Conservation (phyloP, 2,329 filamentous ascomycete species). For the Fusarium buharicum region DNA sequence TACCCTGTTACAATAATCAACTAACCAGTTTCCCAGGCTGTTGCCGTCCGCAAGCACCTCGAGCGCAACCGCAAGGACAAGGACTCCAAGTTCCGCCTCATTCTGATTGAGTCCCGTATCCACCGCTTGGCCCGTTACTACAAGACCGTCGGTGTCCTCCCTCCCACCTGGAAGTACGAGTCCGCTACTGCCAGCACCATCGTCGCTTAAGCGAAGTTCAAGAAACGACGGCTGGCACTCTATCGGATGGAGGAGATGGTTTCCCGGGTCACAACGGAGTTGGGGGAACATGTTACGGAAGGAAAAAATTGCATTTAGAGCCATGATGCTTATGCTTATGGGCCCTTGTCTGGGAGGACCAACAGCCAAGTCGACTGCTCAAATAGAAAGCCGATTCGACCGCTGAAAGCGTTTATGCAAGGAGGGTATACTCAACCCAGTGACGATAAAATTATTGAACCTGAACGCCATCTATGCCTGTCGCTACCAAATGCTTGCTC, state of each 20-base stretch:
- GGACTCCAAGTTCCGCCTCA: constrained; percentile 99
- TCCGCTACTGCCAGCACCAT: constrained; percentile 94
- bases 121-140: constrained; percentile 99
- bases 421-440: constrained; percentile 40
- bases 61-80: constrained; percentile 99
- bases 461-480: constrained; percentile 42
- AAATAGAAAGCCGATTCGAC: constrained; percentile 51
- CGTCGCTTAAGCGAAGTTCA: constrained; percentile 75
- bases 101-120: constrained; percentile 99
- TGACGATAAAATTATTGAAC: constrained; percentile 40
- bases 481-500: constrained; percentile 17
- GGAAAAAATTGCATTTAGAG: constrained; percentile 57
- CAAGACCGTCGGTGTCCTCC: constrained; percentile 88
- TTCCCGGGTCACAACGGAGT: constrained; percentile 56
- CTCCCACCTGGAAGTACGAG: constrained; percentile 99
- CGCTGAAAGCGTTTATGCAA: constrained; percentile 47
- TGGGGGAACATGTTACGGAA: constrained; percentile 54
- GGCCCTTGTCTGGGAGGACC: constrained; percentile 49
- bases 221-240: constrained; percentile 29
- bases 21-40: constrained; percentile 69
- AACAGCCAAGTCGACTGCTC: constrained; percentile 47
- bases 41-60: constrained; percentile 99
- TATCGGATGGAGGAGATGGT: constrained; percentile 48
- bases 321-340: constrained; percentile 53
- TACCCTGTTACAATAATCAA: neutral